Evolutionary conservation across 1,284 basidiomycete species (phyloP).

Genomic region (Apiotrichum domesticum): DNA sequence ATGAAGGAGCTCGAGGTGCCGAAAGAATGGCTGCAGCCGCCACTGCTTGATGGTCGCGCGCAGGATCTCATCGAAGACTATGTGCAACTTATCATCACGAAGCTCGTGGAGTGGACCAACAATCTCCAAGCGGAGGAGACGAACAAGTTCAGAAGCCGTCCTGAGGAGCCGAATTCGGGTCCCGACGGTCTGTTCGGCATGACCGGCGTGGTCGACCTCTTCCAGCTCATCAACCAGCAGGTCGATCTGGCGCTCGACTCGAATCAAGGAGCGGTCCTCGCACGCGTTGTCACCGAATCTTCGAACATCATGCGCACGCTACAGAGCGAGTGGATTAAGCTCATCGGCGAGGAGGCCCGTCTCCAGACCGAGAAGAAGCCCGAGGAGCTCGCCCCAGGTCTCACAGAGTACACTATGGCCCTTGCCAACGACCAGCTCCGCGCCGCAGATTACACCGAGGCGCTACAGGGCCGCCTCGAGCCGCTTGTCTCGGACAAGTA

Average conservation of each 20-base stretch:
- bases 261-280: slow-evolving; percentile 86
- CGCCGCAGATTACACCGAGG: slow-evolving; percentile 87
- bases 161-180: slow-evolving; percentile 80
- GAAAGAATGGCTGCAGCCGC: slow-evolving; percentile 73
- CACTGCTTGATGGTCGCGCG: slow-evolving; percentile 87
- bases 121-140: slow-evolving; percentile 92
- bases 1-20: slow-evolving; percentile 90
- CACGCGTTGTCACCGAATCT: slow-evolving; percentile 81
- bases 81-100: slow-evolving; percentile 82
- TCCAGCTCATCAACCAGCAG: slow-evolving; percentile 98
- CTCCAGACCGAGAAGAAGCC: slow-evolving; percentile 75
- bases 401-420: slow-evolving; percentile 94
- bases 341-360: slow-evolving; percentile 79
- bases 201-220: slow-evolving; percentile 89
- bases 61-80: slow-evolving; percentile 94
- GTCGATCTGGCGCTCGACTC: slow-evolving; percentile 92
- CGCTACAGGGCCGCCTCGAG: slow-evolving; percentile 76
- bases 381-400: slow-evolving; percentile 77
- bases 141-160: slow-evolving; percentile 72
- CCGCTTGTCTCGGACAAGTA: slow-evolving; percentile 92
- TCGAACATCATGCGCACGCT: slow-evolving; percentile 85
- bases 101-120: slow-evolving; percentile 93
- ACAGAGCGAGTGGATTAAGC: slow-evolving; percentile 80
- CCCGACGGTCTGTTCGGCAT: slow-evolving; percentile 84
- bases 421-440: slow-evolving; percentile 99